Conservation (phyloP, 2,329 filamentous ascomycete species). For the Colletotrichum trifolii region DNA sequence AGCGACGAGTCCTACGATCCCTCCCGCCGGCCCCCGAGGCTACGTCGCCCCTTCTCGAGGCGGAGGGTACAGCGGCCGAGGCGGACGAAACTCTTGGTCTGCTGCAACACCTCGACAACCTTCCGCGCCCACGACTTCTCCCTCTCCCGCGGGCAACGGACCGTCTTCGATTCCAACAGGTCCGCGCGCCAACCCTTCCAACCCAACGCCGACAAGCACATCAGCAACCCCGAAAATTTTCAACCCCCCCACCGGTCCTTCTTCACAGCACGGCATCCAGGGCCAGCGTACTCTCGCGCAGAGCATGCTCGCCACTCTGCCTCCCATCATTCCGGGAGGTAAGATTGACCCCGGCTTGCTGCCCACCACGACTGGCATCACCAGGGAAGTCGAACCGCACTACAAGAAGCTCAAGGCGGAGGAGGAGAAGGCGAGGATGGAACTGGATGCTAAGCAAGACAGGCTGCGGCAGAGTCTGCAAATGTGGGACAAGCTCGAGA, state of each 20-base stretch:
- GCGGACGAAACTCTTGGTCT: constrained; percentile 59
- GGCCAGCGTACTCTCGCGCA: constrained; percentile 60
- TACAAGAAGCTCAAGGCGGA: constrained; percentile 66
- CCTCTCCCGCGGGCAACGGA: constrained; percentile 51
- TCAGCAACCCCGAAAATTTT: constrained; percentile 56
- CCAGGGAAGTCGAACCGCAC: constrained; percentile 65
- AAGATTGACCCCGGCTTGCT: constrained; percentile 61
- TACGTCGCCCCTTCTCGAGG: constrained; percentile 60
- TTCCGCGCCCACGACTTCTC: constrained; percentile 48
- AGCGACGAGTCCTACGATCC: constrained; percentile 58
- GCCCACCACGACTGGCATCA: constrained; percentile 57
- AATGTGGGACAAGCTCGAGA: constrained; percentile 64
- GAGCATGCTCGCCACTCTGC: constrained; percentile 61
- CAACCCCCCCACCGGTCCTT: constrained; percentile 68
- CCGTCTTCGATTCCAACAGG: constrained; percentile 60
- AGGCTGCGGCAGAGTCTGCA: constrained; percentile 63
- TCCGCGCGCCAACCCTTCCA: constrained; percentile 51
- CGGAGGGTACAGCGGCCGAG: constrained; percentile 55
- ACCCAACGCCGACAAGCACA: constrained; percentile 52
- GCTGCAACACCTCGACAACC: constrained; percentile 42
- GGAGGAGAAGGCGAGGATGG: constrained; percentile 66
- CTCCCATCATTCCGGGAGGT: constrained; percentile 64
- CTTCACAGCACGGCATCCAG: constrained; percentile 49
- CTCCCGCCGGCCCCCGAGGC: constrained; percentile 66
- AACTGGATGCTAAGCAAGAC: constrained; percentile 64